Evolutionary conservation across 2,329 filamentous ascomycete genomes (phyloP).

Genomic region (Phialophora expanda): DNA sequence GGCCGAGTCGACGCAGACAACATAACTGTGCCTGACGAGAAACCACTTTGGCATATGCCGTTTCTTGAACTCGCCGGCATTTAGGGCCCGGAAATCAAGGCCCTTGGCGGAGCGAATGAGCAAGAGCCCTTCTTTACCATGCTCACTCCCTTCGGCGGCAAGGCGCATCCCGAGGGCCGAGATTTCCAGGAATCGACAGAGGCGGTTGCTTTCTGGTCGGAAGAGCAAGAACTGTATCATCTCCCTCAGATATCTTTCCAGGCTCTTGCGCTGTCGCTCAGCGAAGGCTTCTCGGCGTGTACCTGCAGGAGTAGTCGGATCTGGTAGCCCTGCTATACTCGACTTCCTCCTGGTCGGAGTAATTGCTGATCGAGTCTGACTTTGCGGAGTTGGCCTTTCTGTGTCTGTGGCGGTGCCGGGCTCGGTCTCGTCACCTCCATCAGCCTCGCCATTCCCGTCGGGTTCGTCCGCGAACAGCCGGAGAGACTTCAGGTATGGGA

Average conservation of each 20-base stretch:
- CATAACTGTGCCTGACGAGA: conserved; percentile 93
- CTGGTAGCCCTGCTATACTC: conserved; percentile 52
- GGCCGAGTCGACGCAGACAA: conserved; percentile 97
- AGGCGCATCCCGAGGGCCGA: conserved; percentile 92
- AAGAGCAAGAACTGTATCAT: conserved; percentile 98
- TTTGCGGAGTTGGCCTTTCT: conserved; percentile 62
- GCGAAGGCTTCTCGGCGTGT: conserved; percentile 49
- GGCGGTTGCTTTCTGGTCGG: conserved; percentile 87
- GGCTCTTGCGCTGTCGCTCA: conserved; percentile 67
- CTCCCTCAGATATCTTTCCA: conserved; percentile 89
- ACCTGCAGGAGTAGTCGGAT: conserved; percentile 48
- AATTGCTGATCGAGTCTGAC: conserved; percentile 61
- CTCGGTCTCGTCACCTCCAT: conserved; percentile 53
- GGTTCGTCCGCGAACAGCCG: conserved; percentile 81
- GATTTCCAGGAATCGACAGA: conserved; percentile 94
- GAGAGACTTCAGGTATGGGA: conserved; percentile 84
- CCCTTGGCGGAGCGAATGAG: conserved; percentile 91
- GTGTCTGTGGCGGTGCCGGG: conserved; percentile 73
- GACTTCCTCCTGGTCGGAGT: conserved; percentile 64
- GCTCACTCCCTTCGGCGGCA: conserved; percentile 93
- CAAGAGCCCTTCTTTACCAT: conserved; percentile 94
- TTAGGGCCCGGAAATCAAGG: conserved; percentile 81
- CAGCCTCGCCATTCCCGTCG: conserved; percentile 66
- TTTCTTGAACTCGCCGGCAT: conserved; percentile 67
- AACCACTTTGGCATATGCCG: conserved; percentile 96